A percentile compares a stretch with the other conserved stretches of the same genome.
These are phyloP conservation scores for Suillus paluster DNA, from an alignment of 768 basidiomycete species.

Conservation along the genomic window DNA sequence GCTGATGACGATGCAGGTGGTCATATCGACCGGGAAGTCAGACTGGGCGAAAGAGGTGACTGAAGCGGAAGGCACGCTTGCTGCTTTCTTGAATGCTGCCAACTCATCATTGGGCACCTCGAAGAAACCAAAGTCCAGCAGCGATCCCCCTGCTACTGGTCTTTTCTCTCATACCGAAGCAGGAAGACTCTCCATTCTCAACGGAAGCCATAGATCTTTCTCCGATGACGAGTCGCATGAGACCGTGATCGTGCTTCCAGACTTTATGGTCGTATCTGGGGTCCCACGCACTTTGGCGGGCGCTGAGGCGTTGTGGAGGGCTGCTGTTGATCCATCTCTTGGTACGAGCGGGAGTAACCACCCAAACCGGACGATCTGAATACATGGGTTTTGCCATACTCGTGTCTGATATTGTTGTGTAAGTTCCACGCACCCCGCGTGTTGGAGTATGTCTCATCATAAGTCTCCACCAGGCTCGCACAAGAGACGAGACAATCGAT, in stretches of 20 bases:
- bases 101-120: constrained; percentile 13
- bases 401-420: constrained; percentile 91
- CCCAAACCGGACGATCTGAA: constrained; percentile 54
- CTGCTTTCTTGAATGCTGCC: constrained; percentile 51
- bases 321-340: constrained; percentile 62
- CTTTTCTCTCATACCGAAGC: constrained; percentile 62
- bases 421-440: constrained; percentile 34
- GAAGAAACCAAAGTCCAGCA: constrained; percentile 14
- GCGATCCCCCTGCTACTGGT: constrained; percentile 42
- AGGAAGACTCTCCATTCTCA: constrained; percentile 70
- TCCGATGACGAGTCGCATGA: constrained; percentile 61
- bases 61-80: constrained; percentile 70
- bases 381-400: constrained; percentile 87
- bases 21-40: constrained; percentile 88
- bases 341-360: constrained; percentile 49
- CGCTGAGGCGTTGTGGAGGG: constrained; percentile 71
- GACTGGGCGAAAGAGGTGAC: constrained; percentile 90
- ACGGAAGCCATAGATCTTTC: constrained; percentile 80
- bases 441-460: constrained; percentile 4
- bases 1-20: constrained; percentile 50
- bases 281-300: constrained; percentile 67
- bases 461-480: constrained; percentile 72
- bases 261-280: constrained; percentile 83
- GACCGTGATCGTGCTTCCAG: constrained; percentile 89
- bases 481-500: constrained; percentile 90